Conservation (phyloP, 2,329 filamentous ascomycete genomes). For the Pseudocercospora macadamiae region DNA sequence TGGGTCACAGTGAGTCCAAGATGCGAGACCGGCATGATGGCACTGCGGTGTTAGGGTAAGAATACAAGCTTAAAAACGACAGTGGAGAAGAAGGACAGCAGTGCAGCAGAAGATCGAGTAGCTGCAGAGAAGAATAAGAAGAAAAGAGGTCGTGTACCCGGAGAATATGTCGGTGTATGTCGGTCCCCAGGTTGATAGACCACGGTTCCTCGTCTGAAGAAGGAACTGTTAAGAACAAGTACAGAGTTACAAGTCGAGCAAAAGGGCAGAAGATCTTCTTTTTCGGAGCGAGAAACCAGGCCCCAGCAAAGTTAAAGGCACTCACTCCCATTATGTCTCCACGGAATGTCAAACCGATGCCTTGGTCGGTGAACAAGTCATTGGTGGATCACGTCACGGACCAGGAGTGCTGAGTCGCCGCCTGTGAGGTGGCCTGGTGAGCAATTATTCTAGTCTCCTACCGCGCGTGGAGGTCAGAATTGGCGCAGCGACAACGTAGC, state of each 20-base stretch:
- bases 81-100: conserved; percentile 20
- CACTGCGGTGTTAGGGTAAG: conserved; percentile 5
- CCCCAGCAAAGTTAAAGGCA: conserved; percentile 15
- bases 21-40: conserved; percentile 63
- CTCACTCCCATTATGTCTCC: conserved; percentile 7
- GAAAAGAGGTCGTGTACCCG: conserved; percentile 11
- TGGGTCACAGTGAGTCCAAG: conserved; percentile 72
- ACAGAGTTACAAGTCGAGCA: conserved; percentile 17
- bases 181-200: conserved; percentile 5
- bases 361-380: conserved; percentile 25
- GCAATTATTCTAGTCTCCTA: conserved; percentile 8
- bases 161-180: conserved; percentile 14
- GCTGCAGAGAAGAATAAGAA: conserved; percentile 13
- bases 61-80: conserved; percentile 21
- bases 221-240: conserved; percentile 15
- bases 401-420: conserved; percentile 11
- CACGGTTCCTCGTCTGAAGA: conserved; percentile 15
- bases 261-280: conserved; percentile 15
- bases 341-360: conserved; percentile 13
- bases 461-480: conserved; percentile 16
- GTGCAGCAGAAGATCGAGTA: conserved; percentile 17
- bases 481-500: conserved; percentile 8
- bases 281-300: conserved; percentile 9
- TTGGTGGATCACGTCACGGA: conserved; percentile 26
- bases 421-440: conserved; percentile 1